Evolutionary conservation across 495 filamentous ascomycete species (phyloP), one percentile per base, ranked within the genome.

Genomic region (Schizothecium vesticola): DNA sequence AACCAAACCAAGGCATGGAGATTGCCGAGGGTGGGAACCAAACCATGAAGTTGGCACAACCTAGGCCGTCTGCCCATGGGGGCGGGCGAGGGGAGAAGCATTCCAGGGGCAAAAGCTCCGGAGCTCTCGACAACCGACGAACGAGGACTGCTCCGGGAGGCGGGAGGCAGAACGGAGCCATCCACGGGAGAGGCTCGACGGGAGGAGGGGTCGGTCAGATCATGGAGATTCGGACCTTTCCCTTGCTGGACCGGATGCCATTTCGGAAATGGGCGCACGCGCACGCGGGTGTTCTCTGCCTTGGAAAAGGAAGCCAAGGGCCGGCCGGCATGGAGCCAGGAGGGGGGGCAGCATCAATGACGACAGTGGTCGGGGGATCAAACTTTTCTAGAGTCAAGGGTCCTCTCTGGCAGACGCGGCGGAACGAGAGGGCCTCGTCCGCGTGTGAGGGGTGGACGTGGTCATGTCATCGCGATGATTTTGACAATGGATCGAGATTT

Each of bases 401-500:
- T 51, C 43, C 43, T 51, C 19, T 43, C 36, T 51, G 31, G 29
- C 29, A 33, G 29, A 10, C 29, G 9, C 36, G 16, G 36, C 43
- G 43, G 43, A n/a, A 51, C 43, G 43, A 51, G 43, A 51, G 43
- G 43, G 43, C 43, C 43, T 51, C 43, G 43, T 8, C 43, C 43
- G 43, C 43, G 43, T 19, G 16, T 3, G 6, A 6, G 36, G 43
- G 16, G 43, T 51, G 43, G 43, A 51, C 43, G 43, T 51, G 43
- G 43, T n/a, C 31, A n/a, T n/a, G n/a, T n/a, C 16, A 69, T 43
- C 63, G 55, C 68, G 62, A 61, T 70, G 65, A 74, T 68, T 70
- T 51, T 67, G 64, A 65, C 62, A 63, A 57, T 29, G 58, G 74
- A 76, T 76, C 74, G 72, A 69, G 61, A 56, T 71, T 76, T 76